These are phyloP conservation scores for Fusarium ramigenum DNA, from an alignment of 2,329 filamentous ascomycete genomes.

Conservation along the genomic window DNA sequence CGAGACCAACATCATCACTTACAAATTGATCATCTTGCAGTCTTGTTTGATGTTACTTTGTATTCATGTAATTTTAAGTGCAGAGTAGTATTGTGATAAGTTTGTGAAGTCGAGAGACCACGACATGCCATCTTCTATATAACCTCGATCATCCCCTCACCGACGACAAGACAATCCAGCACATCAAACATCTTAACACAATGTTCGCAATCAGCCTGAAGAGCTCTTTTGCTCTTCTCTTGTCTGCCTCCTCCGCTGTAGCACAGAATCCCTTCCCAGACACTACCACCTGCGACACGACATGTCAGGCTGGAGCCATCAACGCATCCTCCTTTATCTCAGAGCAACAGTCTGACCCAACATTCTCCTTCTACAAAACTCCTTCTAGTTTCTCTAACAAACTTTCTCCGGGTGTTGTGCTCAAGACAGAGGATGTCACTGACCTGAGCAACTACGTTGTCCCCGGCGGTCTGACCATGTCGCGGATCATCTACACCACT, in stretches of 20 bases:
- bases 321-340: not conserved
- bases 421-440: conserved; percentile 3
- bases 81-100: not conserved
- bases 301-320: not conserved
- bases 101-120: not conserved
- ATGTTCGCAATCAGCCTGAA: not conserved
- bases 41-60: accelerated
- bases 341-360: conserved; percentile 2
- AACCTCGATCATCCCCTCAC: not conserved
- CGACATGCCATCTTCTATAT: not conserved
- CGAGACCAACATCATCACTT: not conserved
- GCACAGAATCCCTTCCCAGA: not conserved
- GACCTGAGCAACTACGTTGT: conserved; percentile 18
- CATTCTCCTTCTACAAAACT: not conserved
- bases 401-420: not conserved
- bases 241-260: not conserved
- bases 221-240: not conserved
- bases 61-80: too few relatives aligned
- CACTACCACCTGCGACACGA: conserved; percentile 4
- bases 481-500: conserved; percentile 24
- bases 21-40: too few relatives aligned
- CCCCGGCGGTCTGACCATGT: conserved; percentile 24
- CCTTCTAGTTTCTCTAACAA: not conserved
- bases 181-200: not conserved
- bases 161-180: not conserved